Conservation (phyloP, 225 moss, liverwort and hornwort genomes). For the Polytrichum formosum region DNA sequence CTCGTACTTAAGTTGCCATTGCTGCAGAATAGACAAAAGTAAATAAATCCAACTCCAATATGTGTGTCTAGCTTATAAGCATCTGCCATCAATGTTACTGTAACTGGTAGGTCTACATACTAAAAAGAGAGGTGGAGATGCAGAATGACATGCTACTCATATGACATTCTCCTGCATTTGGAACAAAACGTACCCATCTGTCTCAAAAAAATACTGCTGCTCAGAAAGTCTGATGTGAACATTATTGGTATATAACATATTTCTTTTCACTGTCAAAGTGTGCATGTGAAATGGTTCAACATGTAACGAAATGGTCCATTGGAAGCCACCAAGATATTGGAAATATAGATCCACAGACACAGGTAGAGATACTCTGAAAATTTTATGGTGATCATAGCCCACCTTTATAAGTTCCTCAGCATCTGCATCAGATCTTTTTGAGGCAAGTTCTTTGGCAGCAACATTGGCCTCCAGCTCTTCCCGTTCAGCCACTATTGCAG, state of each 20-base stretch:
- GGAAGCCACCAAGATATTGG: too few species aligned
- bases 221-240: too few species aligned
- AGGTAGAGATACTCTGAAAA: too few species aligned
- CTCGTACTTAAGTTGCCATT: conserved; percentile 42
- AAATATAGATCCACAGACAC: too few species aligned
- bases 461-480: conserved; percentile 72
- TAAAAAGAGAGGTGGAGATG: too few species aligned
- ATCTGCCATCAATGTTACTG: too few species aligned
- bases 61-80: too few species aligned
- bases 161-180: background rate
- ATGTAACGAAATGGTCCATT: too few species aligned
- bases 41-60: background rate
- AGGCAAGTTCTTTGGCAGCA: conserved; percentile 57
- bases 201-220: background rate
- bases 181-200: background rate
- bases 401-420: conserved; percentile 54
- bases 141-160: background rate
- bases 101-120: too few species aligned
- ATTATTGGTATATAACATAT: too few species aligned
- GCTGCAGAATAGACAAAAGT: conserved; percentile 20
- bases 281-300: too few species aligned
- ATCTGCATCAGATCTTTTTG: conserved; percentile 54
- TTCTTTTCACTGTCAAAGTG: too few species aligned
- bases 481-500: conserved; percentile 35
- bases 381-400: background rate